Evolutionary conservation across 2,329 filamentous ascomycete genomes (phyloP).

Genomic region (Aspergillus brasiliensis): DNA sequence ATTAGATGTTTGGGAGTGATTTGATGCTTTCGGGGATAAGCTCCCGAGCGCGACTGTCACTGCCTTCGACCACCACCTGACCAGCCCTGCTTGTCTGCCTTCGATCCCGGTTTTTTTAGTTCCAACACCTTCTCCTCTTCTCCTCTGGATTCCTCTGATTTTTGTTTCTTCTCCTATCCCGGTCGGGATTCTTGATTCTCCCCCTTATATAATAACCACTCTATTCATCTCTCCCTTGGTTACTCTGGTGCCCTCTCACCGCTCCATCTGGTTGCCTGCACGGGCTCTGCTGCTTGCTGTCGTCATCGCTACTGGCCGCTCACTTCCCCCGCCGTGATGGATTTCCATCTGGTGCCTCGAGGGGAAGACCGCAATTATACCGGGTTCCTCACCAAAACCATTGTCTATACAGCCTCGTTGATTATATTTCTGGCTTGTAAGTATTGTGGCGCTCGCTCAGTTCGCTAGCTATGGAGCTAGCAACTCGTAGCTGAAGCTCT

Average conservation of each 20-base stretch:
- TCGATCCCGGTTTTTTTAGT: background rate
- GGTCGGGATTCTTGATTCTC: background rate
- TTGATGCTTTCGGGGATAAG: background rate
- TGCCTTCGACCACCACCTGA: background rate
- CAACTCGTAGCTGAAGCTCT: background rate
- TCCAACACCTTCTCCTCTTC: background rate
- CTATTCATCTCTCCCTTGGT: background rate
- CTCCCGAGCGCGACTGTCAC: background rate
- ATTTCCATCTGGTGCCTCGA: constrained; percentile 47
- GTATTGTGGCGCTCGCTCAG: constrained; percentile 11
- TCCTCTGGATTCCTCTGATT: background rate
- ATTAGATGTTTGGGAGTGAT: background rate
- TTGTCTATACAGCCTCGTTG: constrained; percentile 49
- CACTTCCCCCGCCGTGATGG: constrained; percentile 31
- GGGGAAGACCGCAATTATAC: constrained; percentile 49
- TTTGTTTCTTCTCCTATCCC: background rate
- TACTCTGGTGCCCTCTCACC: background rate
- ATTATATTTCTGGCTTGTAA: constrained; percentile 48
- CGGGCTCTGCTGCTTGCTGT: background rate
- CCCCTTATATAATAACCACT: background rate
- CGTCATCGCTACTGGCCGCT: background rate
- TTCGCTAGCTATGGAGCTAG: background rate
- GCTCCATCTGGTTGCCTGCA: background rate
- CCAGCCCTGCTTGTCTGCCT: background rate
- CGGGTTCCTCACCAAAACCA: constrained; percentile 51